These are phyloP conservation scores for Ganoderma resinaceum DNA, from an alignment of 1,284 basidiomycete genomes.

Conservation along the genomic window DNA sequence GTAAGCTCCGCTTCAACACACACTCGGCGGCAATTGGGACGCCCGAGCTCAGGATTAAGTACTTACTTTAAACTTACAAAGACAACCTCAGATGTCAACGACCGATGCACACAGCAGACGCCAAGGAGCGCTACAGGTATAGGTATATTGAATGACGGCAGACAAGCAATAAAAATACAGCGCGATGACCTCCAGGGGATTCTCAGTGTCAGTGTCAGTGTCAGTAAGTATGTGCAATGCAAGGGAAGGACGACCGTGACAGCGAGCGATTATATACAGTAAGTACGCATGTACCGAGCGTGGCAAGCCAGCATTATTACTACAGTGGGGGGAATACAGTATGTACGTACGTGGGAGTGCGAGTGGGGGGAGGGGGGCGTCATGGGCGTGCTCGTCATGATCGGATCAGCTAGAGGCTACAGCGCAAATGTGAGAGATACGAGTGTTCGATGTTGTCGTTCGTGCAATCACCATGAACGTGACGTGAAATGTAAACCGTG, in stretches of 20 bases:
- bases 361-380: background rate
- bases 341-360: background rate
- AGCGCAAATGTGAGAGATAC: constrained; percentile 3
- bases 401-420: constrained; percentile 20
- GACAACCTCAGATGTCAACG: too few species aligned
- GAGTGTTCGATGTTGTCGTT: background rate
- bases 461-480: background rate
- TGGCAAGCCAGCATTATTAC: background rate
- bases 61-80: too few species aligned
- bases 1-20: too few species aligned
- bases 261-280: constrained; percentile 9
- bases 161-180: constrained; percentile 21
- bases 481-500: background rate
- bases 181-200: constrained; percentile 12
- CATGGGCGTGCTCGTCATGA: background rate
- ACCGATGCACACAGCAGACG: background rate
- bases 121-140: constrained; percentile 4
- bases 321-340: constrained; percentile 4
- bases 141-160: background rate
- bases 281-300: constrained; percentile 11
- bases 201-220: background rate
- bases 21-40: too few species aligned
- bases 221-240: background rate
- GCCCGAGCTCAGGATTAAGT: too few species aligned
- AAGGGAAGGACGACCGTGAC: background rate